Evolutionary conservation across 768 basidiomycete genomes (phyloP).

Genomic region (Albatrellus ellisii): DNA sequence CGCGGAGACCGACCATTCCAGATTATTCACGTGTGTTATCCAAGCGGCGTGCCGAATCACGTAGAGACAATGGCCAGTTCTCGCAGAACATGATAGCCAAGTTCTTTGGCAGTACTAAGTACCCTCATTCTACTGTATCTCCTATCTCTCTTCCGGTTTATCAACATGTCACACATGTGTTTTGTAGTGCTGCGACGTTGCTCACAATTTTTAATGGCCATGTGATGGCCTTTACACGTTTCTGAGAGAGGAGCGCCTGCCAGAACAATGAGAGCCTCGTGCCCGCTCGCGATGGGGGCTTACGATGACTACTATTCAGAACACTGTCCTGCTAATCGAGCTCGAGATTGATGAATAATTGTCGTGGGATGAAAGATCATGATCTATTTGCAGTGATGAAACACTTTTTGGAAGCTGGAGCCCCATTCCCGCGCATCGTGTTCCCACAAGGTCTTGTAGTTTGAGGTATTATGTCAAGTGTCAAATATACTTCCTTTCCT

Average conservation of each 20-base stretch:
- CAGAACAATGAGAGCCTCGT: constrained; percentile 57
- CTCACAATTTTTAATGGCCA: constrained; percentile 55
- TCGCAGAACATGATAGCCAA: constrained; percentile 38
- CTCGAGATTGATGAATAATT: too few species aligned
- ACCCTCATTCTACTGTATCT: constrained; percentile 19
- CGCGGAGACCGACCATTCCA: constrained; percentile 31
- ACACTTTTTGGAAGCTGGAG: too few species aligned
- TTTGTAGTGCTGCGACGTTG: constrained; percentile 43
- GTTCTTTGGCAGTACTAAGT: constrained; percentile 60
- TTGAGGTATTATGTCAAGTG: too few species aligned
- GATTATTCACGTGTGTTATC: constrained; percentile 46
- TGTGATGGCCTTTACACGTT: constrained; percentile 38
- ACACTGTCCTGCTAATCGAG: constrained; percentile 19
- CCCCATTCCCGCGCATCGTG: too few species aligned
- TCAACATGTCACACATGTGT: constrained; percentile 1
- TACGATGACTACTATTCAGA: constrained; percentile 45
- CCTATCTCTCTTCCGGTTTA: background rate
- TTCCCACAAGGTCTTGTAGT: too few species aligned
- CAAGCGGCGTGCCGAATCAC: constrained; percentile 48
- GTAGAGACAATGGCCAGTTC: constrained; percentile 41
- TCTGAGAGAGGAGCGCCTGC: constrained; percentile 55
- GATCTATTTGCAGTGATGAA: too few species aligned
- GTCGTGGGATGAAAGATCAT: too few species aligned
- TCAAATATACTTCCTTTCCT: too few species aligned
- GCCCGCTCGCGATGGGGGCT: constrained; percentile 41